Conservation (phyloP, 129 eudicot genomes). For the Flaveria linearis region DNA sequence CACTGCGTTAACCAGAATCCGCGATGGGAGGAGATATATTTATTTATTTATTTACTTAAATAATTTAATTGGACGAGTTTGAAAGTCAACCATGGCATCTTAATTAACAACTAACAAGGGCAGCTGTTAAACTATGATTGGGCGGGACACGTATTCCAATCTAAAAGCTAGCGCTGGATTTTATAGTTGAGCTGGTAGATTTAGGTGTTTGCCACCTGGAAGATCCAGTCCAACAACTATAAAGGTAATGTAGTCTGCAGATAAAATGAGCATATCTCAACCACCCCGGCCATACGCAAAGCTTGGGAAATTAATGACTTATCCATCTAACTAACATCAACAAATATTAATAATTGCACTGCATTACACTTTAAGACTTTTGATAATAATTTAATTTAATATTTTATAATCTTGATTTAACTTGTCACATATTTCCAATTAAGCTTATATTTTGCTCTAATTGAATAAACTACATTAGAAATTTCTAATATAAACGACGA, state of each 20-base stretch:
- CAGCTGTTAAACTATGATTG: conserved; percentile 14
- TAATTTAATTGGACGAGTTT: not conserved
- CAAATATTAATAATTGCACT: no score
- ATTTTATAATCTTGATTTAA: no score
- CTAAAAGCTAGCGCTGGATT: conserved; percentile 7
- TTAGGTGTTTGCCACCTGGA: conserved; percentile 31
- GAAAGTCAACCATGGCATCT: conserved; percentile 18
- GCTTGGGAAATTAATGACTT: conserved; percentile 18
- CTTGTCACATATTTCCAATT: no score
- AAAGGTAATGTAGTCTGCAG: not conserved
- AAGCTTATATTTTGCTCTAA: no score
- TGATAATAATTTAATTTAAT: no score
- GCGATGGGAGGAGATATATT: no score
- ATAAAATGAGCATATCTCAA: conserved; percentile 30
- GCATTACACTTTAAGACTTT: no score
- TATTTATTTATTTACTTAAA: no score
- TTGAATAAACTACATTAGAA: no score
- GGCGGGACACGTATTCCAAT: conserved; percentile 39
- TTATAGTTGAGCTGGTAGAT: conserved; percentile 24
- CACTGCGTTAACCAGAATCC: no score
- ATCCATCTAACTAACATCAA: not conserved
- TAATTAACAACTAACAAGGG: not conserved
- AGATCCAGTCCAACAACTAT: conserved; percentile 18
- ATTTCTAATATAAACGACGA: no score
- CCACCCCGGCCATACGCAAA: conserved; percentile 20